Evolutionary conservation across 2,329 filamentous ascomycete species (phyloP).

Genomic region (Lasiodiplodia sp.): DNA sequence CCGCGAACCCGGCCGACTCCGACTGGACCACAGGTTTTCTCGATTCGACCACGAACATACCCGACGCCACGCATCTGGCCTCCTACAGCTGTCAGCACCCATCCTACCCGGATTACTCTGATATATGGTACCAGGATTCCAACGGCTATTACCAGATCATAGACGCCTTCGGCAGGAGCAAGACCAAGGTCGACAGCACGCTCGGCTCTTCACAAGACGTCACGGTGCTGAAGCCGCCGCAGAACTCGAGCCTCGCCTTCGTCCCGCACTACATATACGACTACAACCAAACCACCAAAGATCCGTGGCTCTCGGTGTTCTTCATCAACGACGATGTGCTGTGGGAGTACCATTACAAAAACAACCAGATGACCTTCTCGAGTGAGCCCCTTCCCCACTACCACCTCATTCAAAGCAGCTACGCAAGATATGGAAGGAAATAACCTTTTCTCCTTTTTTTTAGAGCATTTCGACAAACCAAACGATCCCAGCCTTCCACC

Average conservation of each 20-base stretch:
- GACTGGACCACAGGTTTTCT: neutral
- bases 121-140: neutral
- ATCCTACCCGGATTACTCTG: neutral
- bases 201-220: neutral
- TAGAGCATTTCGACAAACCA: neutral
- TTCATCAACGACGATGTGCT: neutral
- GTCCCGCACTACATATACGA: slow-evolving; percentile 5
- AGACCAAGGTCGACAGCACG: neutral
- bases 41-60: neutral
- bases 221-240: neutral
- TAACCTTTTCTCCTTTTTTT: neutral
- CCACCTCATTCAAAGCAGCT: too few species aligned
- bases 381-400: neutral
- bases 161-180: neutral
- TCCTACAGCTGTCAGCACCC: slow-evolving; percentile 4
- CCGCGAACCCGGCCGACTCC: neutral
- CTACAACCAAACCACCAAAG: neutral
- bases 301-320: slow-evolving; percentile 4
- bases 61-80: neutral
- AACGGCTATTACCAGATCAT: neutral
- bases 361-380: neutral
- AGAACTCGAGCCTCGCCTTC: slow-evolving; percentile 1
- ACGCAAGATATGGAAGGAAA: neutral
- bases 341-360: slow-evolving; percentile 6
- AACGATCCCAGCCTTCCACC: neutral